A percentile compares a stretch with the other conserved stretches of the same genome.
phyloP scores from a whole-genome alignment of 2,329 filamentous ascomycete genomes.

The Albifimbria verrucaria region DNA sequence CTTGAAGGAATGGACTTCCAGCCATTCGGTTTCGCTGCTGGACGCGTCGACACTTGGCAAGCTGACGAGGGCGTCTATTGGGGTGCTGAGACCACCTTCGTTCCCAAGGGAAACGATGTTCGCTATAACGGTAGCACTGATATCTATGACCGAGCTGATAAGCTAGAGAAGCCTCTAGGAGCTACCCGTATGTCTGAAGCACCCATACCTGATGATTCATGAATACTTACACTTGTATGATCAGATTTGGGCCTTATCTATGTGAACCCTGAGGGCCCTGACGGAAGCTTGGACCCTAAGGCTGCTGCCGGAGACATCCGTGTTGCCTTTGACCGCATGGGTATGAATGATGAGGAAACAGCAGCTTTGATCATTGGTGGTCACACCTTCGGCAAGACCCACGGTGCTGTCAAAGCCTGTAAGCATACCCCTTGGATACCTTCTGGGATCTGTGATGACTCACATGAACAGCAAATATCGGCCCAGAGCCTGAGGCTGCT shows the following conservation, averaged over 20 bases:
- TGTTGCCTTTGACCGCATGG: conserved; percentile 73
- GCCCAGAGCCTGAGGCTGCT: conserved; percentile 64
- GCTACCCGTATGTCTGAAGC: conserved; percentile 38
- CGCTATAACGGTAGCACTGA: conserved; percentile 60
- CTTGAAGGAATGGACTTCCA: conserved; percentile 74
- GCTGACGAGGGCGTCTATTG: conserved; percentile 75
- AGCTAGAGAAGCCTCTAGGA: conserved; percentile 65
- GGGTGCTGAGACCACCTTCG: conserved; percentile 72
- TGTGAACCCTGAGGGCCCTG: conserved; percentile 76
- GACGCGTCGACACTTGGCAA: conserved; percentile 70
- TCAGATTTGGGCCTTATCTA: conserved; percentile 65
- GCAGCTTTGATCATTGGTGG: conserved; percentile 76
- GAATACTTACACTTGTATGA: conserved; percentile 35
- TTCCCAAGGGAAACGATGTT: conserved; percentile 61
- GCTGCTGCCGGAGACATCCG: conserved; percentile 71
- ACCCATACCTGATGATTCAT: not conserved
- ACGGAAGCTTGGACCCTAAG: conserved; percentile 66
- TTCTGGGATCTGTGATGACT: not conserved
- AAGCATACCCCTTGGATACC: conserved; percentile 11
- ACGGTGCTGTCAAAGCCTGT: conserved; percentile 64
- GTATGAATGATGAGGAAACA: conserved; percentile 80
- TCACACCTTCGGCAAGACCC: conserved; percentile 78
- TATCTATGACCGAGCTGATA: conserved; percentile 48
- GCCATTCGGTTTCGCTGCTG: conserved; percentile 71
- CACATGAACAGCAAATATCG: conserved; percentile 46